Base-by-base conservation (phyloP, 768 basidiomycete species). In the Leccinellum rugosiceps region DNA sequence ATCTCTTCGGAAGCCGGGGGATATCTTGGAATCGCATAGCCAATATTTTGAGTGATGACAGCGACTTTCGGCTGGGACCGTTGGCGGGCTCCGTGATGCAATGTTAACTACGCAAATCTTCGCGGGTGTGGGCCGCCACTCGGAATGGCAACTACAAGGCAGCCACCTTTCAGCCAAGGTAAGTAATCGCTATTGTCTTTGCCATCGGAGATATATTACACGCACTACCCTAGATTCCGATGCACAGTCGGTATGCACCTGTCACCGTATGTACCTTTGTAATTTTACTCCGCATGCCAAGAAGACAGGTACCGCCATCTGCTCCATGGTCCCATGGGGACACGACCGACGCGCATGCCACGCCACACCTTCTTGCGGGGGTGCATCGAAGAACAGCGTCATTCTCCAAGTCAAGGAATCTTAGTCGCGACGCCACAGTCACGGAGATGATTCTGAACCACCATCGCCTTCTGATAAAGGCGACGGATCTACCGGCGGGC, bases 391-490 rank as follows among this genome's bases (percentile, higher is more conserved):
- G 59, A 25, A 68, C 67, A 19, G 38, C 38, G 38, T 17, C 38
- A n/a, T 67, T 56, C 47, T 52, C 61, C 26, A 70, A 72, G 63
- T 64, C 67, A 51, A 68, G 65, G 49, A 60, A 64, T 61, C 63
- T 65, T 59, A 68, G 74, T 52, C 70, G 65, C 31, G 72, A 60
- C 48, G 72, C 68, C 61, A 78, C 68, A 38, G 68, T 78, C 59
- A 82, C 80, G 80, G 80, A 80, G 63, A 64, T 79, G 55, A 68
- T 81, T 58, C 71, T 83, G 55, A 78, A 78, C 60, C 67, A 60
- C 56, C n/a, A n/a, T n/a, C 54, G 62, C 59, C 57, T 59, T 38
- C 41, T 58, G 48, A 58, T 57, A 30, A 49, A 44, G 26, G 35
- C 56, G 46, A 47, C 48, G 41, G 54, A 52, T 56, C 47, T 23